Evolutionary conservation across 805 yeast genomes (phyloP).

Genomic region (Yarrowia osloensis): DNA sequence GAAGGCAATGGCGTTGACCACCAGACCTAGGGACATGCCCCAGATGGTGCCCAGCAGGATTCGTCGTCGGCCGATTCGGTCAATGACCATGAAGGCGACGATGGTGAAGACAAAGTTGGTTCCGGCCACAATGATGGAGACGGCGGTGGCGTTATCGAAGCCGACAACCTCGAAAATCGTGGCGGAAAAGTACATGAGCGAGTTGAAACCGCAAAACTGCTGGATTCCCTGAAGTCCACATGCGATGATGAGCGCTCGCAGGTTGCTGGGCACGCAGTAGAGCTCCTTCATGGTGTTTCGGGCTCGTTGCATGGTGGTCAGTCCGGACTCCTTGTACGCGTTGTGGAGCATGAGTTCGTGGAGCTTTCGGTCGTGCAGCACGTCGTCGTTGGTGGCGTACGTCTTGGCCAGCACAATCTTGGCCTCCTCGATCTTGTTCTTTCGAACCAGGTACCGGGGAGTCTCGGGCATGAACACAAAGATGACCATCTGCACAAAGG

Average conservation of each 20-base stretch:
- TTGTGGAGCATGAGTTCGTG: constrained; percentile 55
- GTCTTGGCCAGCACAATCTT: constrained; percentile 62
- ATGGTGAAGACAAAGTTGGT: constrained; percentile 89
- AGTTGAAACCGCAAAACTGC: constrained; percentile 95
- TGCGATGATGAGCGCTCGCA: constrained; percentile 84
- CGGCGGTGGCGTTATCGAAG: constrained; percentile 87
- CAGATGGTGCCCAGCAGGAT: constrained; percentile 81
- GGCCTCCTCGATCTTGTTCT: constrained; percentile 66
- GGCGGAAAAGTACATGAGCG: constrained; percentile 91
- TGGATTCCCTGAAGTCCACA: constrained; percentile 96
- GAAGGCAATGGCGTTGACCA: constrained; percentile 86
- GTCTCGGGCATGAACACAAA: constrained; percentile 92
- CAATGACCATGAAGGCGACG: constrained; percentile 84
- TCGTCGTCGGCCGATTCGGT: constrained; percentile 81
- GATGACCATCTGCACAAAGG: constrained; percentile 70
- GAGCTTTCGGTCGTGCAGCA: constrained; percentile 65
- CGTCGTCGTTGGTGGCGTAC: constrained; percentile 63
- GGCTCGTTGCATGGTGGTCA: constrained; percentile 34
- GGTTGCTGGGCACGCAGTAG: constrained; percentile 55
- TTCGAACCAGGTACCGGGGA: constrained; percentile 83
- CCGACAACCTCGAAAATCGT: constrained; percentile 92
- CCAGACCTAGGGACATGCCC: constrained; percentile 75
- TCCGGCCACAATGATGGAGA: constrained; percentile 89
- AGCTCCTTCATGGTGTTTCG: constrained; percentile 41
- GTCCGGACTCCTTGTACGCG: constrained; percentile 27